Evolutionary conservation across 805 yeast genomes (phyloP), one percentile per base, ranked within the genome.

Genomic region (Yarrowia porcina): DNA sequence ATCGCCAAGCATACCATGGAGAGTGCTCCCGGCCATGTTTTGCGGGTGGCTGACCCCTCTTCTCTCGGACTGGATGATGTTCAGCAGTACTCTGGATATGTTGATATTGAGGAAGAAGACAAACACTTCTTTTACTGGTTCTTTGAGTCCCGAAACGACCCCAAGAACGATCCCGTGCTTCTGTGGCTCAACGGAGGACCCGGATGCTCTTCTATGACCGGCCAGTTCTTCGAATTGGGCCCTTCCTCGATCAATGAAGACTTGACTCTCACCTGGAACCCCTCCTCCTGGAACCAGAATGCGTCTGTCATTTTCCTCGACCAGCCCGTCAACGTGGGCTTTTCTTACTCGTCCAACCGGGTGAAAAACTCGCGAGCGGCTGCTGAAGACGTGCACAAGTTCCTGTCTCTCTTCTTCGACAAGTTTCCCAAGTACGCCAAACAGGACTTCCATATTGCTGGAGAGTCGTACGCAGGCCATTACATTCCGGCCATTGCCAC

Each of bases 121-220:
- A 89, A 89, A 74, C 96, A 89, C 75, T 87, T 92, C 73, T 93
- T 92, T 75, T 93, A 86, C 79, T 91, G 96, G 96, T 86, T 87
- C 70, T 93, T 93, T 69, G 97, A 92, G 75, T 87, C 96, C 61
- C 84, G 97, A 77, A 86, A 86, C 70, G 90, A 90, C 73, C 97
- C 97, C 4, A 76, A 74, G 62, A 89, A 79, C 62, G 97, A 93
- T 74, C 97, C 97, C 2, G 81, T 91, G 20, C 81, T 93, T 61
- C 79, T 93, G 68, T 91, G 97, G 98, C 79, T 92, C 69, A 92
- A 92, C 72, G 97, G 97, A 67, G 97, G 97, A 6, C 97, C 97
- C 41, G 97, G 97, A 11, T 92, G 97, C 73, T 89, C 97, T 0
- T 89, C 97, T 0, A 76, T 90, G 72, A 89, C 96, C 35, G 97